Percentiles rank a stretch among this genome's conserved stretches.
These are phyloP conservation scores for Fraxinus sp. DNA, from an alignment of 305 asterid genomes.

Conservation along the genomic window DNA sequence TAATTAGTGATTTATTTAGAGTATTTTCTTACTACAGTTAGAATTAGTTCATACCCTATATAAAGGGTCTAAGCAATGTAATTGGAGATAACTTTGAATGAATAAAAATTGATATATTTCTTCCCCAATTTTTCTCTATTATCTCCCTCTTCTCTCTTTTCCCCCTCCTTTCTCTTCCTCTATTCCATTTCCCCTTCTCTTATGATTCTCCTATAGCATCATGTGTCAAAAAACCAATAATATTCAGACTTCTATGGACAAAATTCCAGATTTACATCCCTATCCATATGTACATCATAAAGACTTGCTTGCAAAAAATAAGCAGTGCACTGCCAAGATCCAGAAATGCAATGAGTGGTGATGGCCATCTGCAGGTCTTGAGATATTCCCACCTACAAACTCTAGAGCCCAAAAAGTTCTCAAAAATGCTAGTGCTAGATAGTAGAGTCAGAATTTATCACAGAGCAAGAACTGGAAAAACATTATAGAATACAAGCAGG, in stretches of 20 bases:
- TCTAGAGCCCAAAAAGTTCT: not conserved
- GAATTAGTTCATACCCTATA: too few relatives aligned
- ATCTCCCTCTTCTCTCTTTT: too few relatives aligned
- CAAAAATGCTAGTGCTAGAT: not conserved
- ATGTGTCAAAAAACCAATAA: not conserved
- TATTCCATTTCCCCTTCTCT: too few relatives aligned
- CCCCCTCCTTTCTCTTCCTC: too few relatives aligned
- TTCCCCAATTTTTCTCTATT: too few relatives aligned
- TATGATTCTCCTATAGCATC: too few relatives aligned
- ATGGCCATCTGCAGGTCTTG: constrained; percentile 22
- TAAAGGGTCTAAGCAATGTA: too few relatives aligned
- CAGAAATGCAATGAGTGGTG: not conserved
- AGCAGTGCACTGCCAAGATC: constrained; percentile 1
- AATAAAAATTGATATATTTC: too few relatives aligned
- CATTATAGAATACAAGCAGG: not conserved
- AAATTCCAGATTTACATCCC: constrained; percentile 22
- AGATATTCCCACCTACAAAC: constrained; percentile 2
- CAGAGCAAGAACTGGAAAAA: not conserved
- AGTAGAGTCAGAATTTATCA: not conserved
- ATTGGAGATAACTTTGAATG: too few relatives aligned
- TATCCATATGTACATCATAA: constrained; percentile 26
- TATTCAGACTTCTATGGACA: constrained; percentile 19
- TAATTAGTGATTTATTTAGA: too few relatives aligned
- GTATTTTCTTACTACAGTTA: too few relatives aligned
- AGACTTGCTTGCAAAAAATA: constrained; percentile 23